These are phyloP conservation scores for Blattamonas nauphoetae DNA, from an alignment of 78 protist species.

Conservation along the genomic window DNA sequence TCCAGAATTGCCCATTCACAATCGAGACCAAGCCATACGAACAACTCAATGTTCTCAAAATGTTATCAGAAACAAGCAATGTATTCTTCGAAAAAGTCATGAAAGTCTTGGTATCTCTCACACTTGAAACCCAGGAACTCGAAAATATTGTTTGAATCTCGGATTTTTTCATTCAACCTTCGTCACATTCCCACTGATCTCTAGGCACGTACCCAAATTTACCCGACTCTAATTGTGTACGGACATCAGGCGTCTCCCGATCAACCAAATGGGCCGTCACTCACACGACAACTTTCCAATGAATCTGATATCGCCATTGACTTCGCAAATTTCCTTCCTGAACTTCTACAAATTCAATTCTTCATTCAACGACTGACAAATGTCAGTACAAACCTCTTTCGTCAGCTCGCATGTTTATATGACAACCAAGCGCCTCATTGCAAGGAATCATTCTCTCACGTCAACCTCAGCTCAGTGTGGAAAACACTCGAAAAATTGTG, in stretches of 20 bases:
- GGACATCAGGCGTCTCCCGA: background rate
- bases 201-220: background rate
- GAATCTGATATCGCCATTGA: background rate
- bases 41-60: background rate
- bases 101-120: background rate
- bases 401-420: background rate
- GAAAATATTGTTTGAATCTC: background rate
- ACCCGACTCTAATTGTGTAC: background rate
- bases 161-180: background rate
- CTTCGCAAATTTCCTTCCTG: background rate
- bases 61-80: background rate
- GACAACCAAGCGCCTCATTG: background rate
- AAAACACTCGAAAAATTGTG: background rate
- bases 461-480: background rate
- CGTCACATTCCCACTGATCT: background rate
- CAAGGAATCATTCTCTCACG: background rate
- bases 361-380: background rate
- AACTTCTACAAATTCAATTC: background rate
- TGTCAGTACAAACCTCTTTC: background rate
- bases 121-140: constrained; percentile 1
- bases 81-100: background rate
- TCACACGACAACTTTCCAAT: background rate
- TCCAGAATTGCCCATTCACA: background rate
- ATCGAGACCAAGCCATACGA: background rate
- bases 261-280: background rate